Conservation (phyloP, 805 yeast genomes). For the Ogataea degrootiae region DNA sequence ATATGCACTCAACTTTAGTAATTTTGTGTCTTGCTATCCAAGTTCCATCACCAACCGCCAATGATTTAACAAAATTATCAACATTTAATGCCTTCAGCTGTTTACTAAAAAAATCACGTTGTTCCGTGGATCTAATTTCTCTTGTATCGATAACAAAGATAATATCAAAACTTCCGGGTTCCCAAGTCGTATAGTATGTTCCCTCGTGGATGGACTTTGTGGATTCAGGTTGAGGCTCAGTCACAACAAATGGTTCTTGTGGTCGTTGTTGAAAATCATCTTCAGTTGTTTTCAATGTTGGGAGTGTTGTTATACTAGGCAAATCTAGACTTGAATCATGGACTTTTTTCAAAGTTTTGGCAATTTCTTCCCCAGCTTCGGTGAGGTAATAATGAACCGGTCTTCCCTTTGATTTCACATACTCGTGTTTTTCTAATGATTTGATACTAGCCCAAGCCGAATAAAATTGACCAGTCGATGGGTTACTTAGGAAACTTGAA, state of each 20-base stretch:
- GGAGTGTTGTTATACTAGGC: background rate
- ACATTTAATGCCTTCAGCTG: conserved; percentile 48
- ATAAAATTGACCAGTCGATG: conserved; percentile 56
- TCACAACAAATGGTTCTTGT: background rate
- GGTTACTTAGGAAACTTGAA: conserved; percentile 53
- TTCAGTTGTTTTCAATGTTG: no score
- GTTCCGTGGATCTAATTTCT: conserved; percentile 65
- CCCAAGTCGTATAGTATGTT: conserved; percentile 54
- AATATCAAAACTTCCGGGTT: conserved; percentile 51
- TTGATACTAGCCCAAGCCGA: conserved; percentile 75
- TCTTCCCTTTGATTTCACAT: conserved; percentile 52
- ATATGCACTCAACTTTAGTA: conserved; percentile 57
- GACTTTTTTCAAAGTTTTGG: conserved; percentile 47
- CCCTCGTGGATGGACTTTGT: conserved; percentile 4
- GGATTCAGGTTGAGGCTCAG: background rate
- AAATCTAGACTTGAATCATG: conserved; percentile 26
- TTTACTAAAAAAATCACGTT: conserved; percentile 64
- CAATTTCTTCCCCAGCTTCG: conserved; percentile 63
- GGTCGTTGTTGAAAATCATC: background rate
- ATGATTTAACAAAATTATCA: conserved; percentile 45
- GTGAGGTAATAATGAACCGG: conserved; percentile 62
- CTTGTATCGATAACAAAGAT: conserved; percentile 71
- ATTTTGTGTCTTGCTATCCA: conserved; percentile 77
- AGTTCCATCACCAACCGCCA: conserved; percentile 80
- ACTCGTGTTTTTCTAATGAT: conserved; percentile 53